A percentile compares a stretch with the other conserved stretches of the same genome.
phyloP scores from a whole-genome alignment of 257 asterid genomes.

The Oldenlandia corymbosa region DNA sequence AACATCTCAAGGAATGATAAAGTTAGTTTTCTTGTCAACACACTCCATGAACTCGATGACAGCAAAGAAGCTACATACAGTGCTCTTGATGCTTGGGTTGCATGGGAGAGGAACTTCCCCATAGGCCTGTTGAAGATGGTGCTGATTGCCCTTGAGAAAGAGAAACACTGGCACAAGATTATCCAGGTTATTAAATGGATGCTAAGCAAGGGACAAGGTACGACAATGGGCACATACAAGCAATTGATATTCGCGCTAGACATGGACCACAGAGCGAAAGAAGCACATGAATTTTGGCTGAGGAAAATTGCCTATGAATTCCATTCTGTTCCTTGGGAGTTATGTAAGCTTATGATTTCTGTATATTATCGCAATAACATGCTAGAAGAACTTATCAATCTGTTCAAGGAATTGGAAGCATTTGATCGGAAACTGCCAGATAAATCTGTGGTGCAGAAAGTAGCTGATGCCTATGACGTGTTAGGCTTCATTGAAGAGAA shows the following conservation, averaged over 20 bases:
- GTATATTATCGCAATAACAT: too few species aligned
- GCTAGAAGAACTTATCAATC: too few species aligned
- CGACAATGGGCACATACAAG: conserved; percentile 68
- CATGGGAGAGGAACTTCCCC: conserved; percentile 80
- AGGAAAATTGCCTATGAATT: too few species aligned
- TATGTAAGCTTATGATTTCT: too few species aligned
- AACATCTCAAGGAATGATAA: conserved; percentile 62
- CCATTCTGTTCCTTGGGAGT: too few species aligned
- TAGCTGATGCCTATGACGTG: conserved; percentile 71
- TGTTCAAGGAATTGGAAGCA: conserved; percentile 76
- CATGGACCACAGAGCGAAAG: conserved; percentile 67
- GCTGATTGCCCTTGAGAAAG: conserved; percentile 58
- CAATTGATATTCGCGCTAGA: conserved; percentile 79
- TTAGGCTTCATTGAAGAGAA: conserved; percentile 45
- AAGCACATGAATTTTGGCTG: conserved; percentile 71
- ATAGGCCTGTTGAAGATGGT: conserved; percentile 61
- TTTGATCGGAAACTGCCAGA: conserved; percentile 78
- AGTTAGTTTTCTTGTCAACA: conserved; percentile 45
- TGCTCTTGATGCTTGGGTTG: conserved; percentile 90
- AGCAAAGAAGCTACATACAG: conserved; percentile 59
- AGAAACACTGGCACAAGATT: conserved; percentile 79
- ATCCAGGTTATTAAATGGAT: conserved; percentile 93
- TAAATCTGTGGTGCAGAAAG: conserved; percentile 61
- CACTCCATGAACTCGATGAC: conserved; percentile 52
- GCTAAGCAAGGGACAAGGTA: conserved; percentile 92